Evolutionary conservation across 805 yeast genomes (phyloP).

Genomic region (Lipomyces sp.): DNA sequence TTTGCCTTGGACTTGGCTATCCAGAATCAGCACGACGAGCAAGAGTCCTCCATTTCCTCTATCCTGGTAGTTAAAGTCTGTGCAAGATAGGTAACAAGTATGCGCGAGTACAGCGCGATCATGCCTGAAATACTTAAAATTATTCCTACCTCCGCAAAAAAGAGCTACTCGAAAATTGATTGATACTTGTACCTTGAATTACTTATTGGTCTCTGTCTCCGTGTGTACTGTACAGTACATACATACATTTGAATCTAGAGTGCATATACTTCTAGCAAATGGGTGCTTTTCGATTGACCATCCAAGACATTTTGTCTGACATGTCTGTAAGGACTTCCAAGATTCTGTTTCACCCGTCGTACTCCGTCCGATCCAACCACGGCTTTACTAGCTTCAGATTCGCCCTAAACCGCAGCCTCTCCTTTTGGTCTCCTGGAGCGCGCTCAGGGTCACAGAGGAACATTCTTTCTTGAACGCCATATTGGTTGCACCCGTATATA

Average conservation of each 20-base stretch:
- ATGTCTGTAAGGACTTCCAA: slow-evolving; percentile 23
- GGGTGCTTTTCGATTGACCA: slow-evolving; percentile 32
- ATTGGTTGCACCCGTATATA: slow-evolving; percentile 29
- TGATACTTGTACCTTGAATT: slow-evolving; percentile 45
- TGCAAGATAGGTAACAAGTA: slow-evolving; percentile 33
- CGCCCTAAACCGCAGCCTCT: slow-evolving; percentile 36
- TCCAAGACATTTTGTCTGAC: slow-evolving; percentile 29
- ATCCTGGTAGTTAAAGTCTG: slow-evolving; percentile 25
- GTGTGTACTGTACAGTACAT: no score
- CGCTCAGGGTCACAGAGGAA: slow-evolving; percentile 32
- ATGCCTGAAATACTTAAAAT: slow-evolving; percentile 52
- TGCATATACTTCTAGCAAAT: slow-evolving; percentile 61
- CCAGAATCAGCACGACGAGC: slow-evolving; percentile 34
- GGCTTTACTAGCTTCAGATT: slow-evolving; percentile 36
- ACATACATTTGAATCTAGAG: slow-evolving; percentile 59
- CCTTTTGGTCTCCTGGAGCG: slow-evolving; percentile 33
- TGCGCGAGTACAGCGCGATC: slow-evolving; percentile 36
- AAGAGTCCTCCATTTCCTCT: slow-evolving; percentile 29
- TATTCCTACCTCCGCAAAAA: slow-evolving; percentile 69
- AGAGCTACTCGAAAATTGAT: slow-evolving; percentile 64
- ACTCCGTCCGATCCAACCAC: slow-evolving; percentile 34
- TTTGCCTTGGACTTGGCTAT: slow-evolving; percentile 33
- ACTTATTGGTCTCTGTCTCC: slow-evolving; percentile 39
- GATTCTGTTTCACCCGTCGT: slow-evolving; percentile 21
- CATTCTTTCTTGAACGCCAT: slow-evolving; percentile 32